Evolutionary conservation across 1,284 basidiomycete species (phyloP), one percentile per base, ranked within the genome.

Genomic region (Cutaneotrichosporon sp.): DNA sequence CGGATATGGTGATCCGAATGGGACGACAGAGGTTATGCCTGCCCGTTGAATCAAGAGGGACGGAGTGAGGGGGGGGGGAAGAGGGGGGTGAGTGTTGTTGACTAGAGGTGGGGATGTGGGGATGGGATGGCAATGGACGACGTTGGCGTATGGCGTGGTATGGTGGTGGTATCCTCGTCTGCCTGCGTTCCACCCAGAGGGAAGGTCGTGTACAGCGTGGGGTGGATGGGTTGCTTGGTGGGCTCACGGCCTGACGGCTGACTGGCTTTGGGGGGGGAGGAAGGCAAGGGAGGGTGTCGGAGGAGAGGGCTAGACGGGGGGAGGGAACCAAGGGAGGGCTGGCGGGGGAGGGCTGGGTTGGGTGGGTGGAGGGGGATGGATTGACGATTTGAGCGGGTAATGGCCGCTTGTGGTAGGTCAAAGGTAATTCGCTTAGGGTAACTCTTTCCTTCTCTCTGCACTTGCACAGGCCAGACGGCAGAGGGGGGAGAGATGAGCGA

Each of bases 1-100:
- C 58, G 58, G 58, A 59, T 47, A 43, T 42, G 43, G 45, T 25
- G 46, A 59, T 54, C 58, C 58, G 58, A 59, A 54, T 53, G 58
- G 53, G 52, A 59, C 52, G 58, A 34, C 14, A 25, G 18, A 8
- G 16, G 8, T 42, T 42, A 42, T 16, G 38, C 38, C 38, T 22
- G n/a, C n/a, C n/a, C n/a, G n/a, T n/a, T n/a, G n/a, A n/a, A n/a
- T n/a, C n/a, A n/a, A n/a, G n/a, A n/a, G n/a, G n/a, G n/a, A n/a
- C n/a, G n/a, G n/a, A n/a, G n/a, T n/a, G n/a, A n/a, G n/a, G n/a
- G n/a, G n/a, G n/a, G n/a, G n/a, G n/a, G n/a, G n/a, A n/a, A n/a
- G n/a, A n/a, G n/a, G n/a, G n/a, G n/a, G n/a, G n/a, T n/a, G n/a
- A n/a, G n/a, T n/a, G n/a, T n/a, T n/a, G n/a, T n/a, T n/a, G n/a